These are phyloP conservation scores for Gossypium davidsonii DNA, from an alignment of 441 rosid species.

Conservation along the genomic window DNA sequence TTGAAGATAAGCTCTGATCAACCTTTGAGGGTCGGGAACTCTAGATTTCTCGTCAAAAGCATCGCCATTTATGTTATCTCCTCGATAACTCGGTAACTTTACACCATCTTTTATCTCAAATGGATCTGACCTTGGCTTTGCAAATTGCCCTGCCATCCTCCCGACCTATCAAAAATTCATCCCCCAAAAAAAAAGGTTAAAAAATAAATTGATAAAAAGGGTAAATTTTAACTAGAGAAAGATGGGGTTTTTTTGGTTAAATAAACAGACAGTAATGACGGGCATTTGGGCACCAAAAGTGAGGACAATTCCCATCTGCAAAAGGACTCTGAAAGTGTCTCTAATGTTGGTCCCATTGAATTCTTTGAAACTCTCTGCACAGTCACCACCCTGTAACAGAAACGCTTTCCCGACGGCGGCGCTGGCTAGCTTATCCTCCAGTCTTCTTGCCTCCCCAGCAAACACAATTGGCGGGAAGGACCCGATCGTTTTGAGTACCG, in stretches of 20 bases:
- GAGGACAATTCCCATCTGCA: conserved; percentile 54
- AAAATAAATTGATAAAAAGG: background rate
- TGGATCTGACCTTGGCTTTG: conserved; percentile 51
- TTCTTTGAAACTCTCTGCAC: conserved; percentile 57
- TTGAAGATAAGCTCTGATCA: conserved; percentile 48
- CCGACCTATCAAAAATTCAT: conserved; percentile 24
- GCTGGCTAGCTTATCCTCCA: conserved; percentile 51
- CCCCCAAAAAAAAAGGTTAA: too few species aligned
- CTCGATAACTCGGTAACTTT: conserved; percentile 66
- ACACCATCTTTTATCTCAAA: conserved; percentile 50
- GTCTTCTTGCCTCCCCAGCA: conserved; percentile 71
- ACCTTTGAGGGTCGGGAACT: conserved; percentile 59
- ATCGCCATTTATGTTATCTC: conserved; percentile 76
- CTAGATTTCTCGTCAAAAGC: conserved; percentile 63
- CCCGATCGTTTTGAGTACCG: conserved; percentile 47
- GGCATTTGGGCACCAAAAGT: conserved; percentile 58
- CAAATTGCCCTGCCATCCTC: conserved; percentile 81
- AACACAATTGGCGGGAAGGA: conserved; percentile 69
- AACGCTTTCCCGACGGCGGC: conserved; percentile 51
- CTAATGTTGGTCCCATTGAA: conserved; percentile 44
- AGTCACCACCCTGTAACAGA: conserved; percentile 51
- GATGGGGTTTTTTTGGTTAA: background rate
- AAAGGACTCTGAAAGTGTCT: conserved; percentile 47
- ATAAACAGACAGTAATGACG: conserved; percentile 32
- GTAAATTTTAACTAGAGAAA: background rate